Conservation (phyloP, 164 flowering plant genomes). For the Magnolia sinica region DNA sequence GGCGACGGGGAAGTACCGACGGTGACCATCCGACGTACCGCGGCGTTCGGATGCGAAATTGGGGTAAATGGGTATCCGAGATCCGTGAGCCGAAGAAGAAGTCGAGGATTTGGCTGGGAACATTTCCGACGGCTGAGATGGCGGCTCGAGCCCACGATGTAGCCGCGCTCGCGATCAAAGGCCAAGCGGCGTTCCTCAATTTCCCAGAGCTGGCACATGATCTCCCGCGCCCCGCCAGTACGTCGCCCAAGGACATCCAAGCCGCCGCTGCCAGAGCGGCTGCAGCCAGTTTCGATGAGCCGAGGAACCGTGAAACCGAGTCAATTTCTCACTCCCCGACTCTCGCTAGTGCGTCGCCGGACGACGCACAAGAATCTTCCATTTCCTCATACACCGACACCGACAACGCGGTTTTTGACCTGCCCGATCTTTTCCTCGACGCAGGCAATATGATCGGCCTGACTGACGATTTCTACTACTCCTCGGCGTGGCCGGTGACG, state of each 20-base stretch:
- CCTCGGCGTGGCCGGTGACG: constrained; percentile 3
- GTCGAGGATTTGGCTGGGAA: constrained; percentile 66
- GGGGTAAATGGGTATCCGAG: constrained; percentile 72
- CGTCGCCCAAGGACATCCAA: constrained; percentile 52
- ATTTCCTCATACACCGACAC: neutral
- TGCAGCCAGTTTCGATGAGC: constrained; percentile 13
- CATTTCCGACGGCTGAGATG: constrained; percentile 58
- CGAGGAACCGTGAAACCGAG: neutral
- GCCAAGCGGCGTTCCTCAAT: constrained; percentile 46
- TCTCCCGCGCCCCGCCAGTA: constrained; percentile 46
- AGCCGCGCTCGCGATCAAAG: constrained; percentile 56
- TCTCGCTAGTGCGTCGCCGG: neutral
- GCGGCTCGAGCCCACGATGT: constrained; percentile 73
- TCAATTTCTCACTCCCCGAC: constrained; percentile 14
- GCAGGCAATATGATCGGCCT: constrained; percentile 6
- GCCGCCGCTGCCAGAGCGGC: constrained; percentile 56
- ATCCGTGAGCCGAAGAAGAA: constrained; percentile 62
- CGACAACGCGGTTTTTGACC: constrained; percentile 19
- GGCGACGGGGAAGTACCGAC: constrained; percentile 10
- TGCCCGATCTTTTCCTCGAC: constrained; percentile 31
- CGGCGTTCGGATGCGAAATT: constrained; percentile 53
- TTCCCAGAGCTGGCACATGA: constrained; percentile 48
- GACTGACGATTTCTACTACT: constrained; percentile 4
- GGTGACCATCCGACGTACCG: constrained; percentile 35
- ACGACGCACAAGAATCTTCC: constrained; percentile 12